phyloP scores from a whole-genome alignment of 768 basidiomycete genomes.

The Scleroderma citrinum region DNA sequence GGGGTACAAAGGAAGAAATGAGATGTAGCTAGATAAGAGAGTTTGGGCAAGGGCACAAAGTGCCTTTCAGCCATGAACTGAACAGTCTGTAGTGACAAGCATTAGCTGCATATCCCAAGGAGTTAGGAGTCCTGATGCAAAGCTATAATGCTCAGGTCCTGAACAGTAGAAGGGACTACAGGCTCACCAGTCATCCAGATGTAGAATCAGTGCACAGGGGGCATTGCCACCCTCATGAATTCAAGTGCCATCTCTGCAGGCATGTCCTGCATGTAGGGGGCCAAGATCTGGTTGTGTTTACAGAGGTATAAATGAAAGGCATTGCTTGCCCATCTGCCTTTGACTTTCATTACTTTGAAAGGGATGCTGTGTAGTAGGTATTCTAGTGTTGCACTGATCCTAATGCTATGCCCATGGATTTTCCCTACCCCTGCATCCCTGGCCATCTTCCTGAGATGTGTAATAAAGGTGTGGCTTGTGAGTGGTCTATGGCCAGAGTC shows the following conservation, averaged over 20 bases:
- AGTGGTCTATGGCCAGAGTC: neutral
- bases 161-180: no score
- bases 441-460: neutral
- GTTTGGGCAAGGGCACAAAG: no score
- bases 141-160: no score
- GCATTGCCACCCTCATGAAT: neutral
- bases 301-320: constrained; percentile 26
- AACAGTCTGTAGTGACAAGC: no score
- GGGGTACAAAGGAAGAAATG: no score
- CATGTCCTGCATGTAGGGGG: constrained; percentile 25
- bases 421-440: neutral
- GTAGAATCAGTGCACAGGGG: constrained; percentile 9
- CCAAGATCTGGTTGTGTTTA: constrained; percentile 25
- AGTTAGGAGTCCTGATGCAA: no score
- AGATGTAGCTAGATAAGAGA: no score
- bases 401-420: constrained; percentile 24
- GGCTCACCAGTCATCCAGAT: no score
- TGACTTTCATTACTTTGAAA: constrained; percentile 19
- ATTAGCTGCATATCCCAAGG: no score
- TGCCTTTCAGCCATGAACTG: no score
- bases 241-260: neutral
- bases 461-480: constrained; percentile 17
- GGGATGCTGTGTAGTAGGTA: constrained; percentile 33
- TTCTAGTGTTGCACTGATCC: constrained; percentile 29
- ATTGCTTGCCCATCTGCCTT: constrained; percentile 32